Percentiles rank a stretch among this genome's conserved stretches.
Conservation (phyloP, 2,329 filamentous ascomycete species). For the Xylariaceae sp. region DNA sequence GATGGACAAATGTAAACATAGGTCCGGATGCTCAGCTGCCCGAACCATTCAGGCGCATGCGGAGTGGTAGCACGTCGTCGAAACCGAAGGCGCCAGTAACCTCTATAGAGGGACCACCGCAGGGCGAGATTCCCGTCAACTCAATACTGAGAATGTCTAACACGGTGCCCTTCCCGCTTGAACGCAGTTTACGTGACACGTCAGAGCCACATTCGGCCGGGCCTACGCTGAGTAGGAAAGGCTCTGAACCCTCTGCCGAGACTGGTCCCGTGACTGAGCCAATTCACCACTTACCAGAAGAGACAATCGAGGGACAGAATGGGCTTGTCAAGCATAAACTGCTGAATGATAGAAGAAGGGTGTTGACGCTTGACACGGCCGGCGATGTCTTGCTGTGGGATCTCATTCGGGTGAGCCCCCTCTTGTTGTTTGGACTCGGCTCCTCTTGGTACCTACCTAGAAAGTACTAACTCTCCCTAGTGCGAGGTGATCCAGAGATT, state of each 20-base stretch:
- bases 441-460: background rate
- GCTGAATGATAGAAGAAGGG: constrained; percentile 82
- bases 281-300: constrained; percentile 62
- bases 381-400: constrained; percentile 96
- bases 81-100: constrained; percentile 34
- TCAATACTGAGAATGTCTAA: constrained; percentile 80
- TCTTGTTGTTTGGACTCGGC: background rate
- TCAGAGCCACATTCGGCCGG: constrained; percentile 46
- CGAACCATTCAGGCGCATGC: constrained; percentile 45
- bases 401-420: constrained; percentile 66
- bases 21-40: constrained; percentile 63
- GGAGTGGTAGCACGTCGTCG: constrained; percentile 37
- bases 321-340: constrained; percentile 90
- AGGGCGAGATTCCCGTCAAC: constrained; percentile 67
- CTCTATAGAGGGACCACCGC: constrained; percentile 35
- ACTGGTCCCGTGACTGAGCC: constrained; percentile 51
- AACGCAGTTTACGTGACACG: constrained; percentile 42
- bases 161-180: constrained; percentile 67
- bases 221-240: constrained; percentile 46
- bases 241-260: constrained; percentile 51
- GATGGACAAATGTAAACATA: constrained; percentile 84
- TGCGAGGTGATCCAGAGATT: constrained; percentile 87
- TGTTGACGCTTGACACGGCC: constrained; percentile 87
- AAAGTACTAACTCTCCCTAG: constrained; percentile 38
- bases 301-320: constrained; percentile 91